phyloP scores from a whole-genome alignment of 1,284 basidiomycete species.

The Trichosporon coremiiforme region DNA sequence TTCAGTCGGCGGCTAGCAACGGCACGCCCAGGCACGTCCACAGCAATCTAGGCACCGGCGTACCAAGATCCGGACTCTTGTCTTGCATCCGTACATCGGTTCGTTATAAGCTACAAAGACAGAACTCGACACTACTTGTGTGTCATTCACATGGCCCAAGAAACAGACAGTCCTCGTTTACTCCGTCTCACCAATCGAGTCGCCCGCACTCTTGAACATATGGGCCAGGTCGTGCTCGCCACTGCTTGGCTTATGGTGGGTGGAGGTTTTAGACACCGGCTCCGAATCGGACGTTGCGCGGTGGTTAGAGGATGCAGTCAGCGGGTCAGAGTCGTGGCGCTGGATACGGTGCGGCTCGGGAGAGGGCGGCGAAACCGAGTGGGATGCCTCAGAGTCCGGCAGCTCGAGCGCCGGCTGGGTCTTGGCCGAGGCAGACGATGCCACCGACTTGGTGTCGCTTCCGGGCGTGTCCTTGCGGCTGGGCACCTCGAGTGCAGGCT shows the following conservation, averaged over 20 bases:
- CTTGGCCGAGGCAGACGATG: neutral
- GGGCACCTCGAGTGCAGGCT: neutral
- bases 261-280: neutral
- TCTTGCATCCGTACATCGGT: neutral
- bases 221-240: slow-evolving; percentile 1
- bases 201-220: slow-evolving; percentile 2
- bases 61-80: neutral
- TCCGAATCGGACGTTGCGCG: neutral
- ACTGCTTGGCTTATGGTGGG: neutral
- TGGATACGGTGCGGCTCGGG: neutral
- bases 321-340: slow-evolving; percentile 2
- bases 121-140: neutral
- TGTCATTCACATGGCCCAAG: neutral
- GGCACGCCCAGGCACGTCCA: neutral
- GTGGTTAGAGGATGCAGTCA: neutral
- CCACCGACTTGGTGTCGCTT: neutral
- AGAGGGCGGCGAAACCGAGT: neutral
- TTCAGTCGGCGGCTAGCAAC: neutral
- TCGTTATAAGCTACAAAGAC: slow-evolving; percentile 4
- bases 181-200: neutral
- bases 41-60: neutral
- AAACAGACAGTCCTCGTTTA: neutral
- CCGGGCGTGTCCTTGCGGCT: neutral
- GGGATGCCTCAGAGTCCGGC: neutral
- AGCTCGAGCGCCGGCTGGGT: neutral